A percentile compares a stretch with the other conserved stretches of the same genome.
These are phyloP conservation scores for Colletotrichum sp. DNA, from an alignment of 2,329 filamentous ascomycete genomes.

Conservation along the genomic window DNA sequence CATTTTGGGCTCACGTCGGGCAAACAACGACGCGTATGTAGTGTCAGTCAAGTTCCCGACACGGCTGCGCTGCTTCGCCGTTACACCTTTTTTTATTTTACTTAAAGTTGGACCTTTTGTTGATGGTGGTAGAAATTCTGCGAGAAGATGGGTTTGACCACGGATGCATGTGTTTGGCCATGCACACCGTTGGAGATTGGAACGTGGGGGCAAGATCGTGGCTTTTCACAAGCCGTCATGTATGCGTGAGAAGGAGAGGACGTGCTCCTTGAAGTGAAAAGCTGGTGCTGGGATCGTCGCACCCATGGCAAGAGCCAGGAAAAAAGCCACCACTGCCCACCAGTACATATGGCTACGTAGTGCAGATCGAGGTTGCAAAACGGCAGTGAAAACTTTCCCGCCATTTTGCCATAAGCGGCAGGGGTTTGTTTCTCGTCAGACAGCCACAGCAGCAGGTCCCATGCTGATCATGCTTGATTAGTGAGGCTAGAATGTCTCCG, in stretches of 20 bases:
- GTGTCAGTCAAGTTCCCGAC: neutral
- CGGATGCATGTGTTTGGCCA: neutral
- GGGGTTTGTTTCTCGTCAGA: constrained; percentile 7
- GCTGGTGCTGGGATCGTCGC: neutral
- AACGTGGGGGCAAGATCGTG: neutral
- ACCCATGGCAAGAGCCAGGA: neutral
- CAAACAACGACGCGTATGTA: neutral
- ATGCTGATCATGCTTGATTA: constrained; percentile 2
- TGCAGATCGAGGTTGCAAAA: constrained; percentile 5
- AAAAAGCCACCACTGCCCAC: neutral
- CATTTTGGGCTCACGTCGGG: neutral
- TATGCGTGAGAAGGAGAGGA: neutral
- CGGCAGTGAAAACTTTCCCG: neutral
- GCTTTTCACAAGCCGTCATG: neutral
- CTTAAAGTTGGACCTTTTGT: neutral
- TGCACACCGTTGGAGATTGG: neutral
- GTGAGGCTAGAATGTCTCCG: neutral
- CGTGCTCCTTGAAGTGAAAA: neutral
- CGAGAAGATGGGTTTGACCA: neutral
- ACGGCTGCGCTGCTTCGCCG: neutral
- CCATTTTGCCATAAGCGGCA: neutral
- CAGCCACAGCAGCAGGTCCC: constrained; percentile 1
- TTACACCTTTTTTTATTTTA: neutral
- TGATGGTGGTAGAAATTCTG: neutral
- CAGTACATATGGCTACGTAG: neutral